Evolutionary conservation across 2,329 filamentous ascomycete species (phyloP), one percentile per base, ranked within the genome.

Genomic region (Thielaviopsis populi): DNA sequence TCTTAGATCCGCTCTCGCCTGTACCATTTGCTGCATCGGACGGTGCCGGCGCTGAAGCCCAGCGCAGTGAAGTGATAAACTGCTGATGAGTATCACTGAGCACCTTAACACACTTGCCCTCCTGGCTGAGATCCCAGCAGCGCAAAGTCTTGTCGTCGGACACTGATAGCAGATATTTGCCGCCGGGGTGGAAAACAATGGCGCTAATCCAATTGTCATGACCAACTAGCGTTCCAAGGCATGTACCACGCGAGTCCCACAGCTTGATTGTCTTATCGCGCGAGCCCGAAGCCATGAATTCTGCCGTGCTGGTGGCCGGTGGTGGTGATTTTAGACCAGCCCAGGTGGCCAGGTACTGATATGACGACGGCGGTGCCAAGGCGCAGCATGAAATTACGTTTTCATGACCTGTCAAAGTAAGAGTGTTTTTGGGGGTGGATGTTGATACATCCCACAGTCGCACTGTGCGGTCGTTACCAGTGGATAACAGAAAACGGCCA

Each of bases 161-260:
- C 22, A 88, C 89, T 6, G 87, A 91, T 5, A 97, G 76, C 1
- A 97, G 80, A 70, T 94, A 96, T 74, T 92, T 95, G 53, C 92
- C 92, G 8, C 89, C 88, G 0, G 92, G 92, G 70, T 96, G 92
- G 73, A 96, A 97, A 10, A 90, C 84, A 5, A 96, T 75, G 0
- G 82, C 87, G 40, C 90, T 84, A 8, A 97, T 84, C 92, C 92
- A 97, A 72, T 96, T 96, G 73, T 96, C 91, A 72, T 96, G 92
- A 1, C 92, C 92, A 0, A 84, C 76, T 1, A 97, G 78, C 0
- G 88, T 94, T 73, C 90, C 92, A 71, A 96, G 84, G 68, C 89
- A 83, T 11, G 86, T 90, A 40, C 92, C 92, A 63, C 90, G 83
- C 11, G 86, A 82, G 72, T 96, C 89, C 90, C 91, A 96, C 6